Conservation (phyloP, 129 eudicot species). For the Sambucus nigra region DNA sequence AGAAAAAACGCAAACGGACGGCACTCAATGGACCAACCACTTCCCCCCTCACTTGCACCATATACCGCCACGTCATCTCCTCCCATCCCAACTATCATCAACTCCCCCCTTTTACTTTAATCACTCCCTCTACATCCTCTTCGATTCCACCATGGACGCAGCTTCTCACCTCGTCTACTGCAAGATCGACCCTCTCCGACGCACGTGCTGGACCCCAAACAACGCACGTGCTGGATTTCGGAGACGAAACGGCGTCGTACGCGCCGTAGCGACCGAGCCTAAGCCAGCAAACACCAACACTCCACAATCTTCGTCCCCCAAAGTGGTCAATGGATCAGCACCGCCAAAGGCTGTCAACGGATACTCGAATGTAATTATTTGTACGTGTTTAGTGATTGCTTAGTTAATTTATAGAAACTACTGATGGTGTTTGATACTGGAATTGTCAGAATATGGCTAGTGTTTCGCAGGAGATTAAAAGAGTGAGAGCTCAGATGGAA, state of each 20-base stretch:
- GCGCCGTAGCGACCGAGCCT: slow-evolving; percentile 75
- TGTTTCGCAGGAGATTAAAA: slow-evolving; percentile 86
- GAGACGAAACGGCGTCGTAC: slow-evolving; percentile 38
- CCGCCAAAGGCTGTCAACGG: slow-evolving; percentile 42
- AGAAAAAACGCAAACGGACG: background rate
- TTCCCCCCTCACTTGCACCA: slow-evolving; percentile 10
- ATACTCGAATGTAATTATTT: slow-evolving; percentile 26
- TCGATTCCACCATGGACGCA: slow-evolving; percentile 55
- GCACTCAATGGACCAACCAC: background rate
- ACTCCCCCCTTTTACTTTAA: too few relatives aligned
- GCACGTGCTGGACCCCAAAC: slow-evolving; percentile 28
- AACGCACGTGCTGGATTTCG: slow-evolving; percentile 25
- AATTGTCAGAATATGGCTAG: slow-evolving; percentile 74
- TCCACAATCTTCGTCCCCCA: slow-evolving; percentile 8
- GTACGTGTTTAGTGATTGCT: background rate
- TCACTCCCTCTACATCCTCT: background rate
- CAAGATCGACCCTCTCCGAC: slow-evolving; percentile 37
- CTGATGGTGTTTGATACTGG: slow-evolving; percentile 4
- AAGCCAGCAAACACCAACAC: slow-evolving; percentile 34
- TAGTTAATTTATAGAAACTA: background rate
- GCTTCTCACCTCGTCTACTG: slow-evolving; percentile 51
- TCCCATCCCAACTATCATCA: slow-evolving; percentile 13
- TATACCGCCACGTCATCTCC: slow-evolving; percentile 25
- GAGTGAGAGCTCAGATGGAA: slow-evolving; percentile 99
- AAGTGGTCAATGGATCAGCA: slow-evolving; percentile 33